Conservation (phyloP, 352 stramenopile genomes). For the Phytophthora pisi region DNA sequence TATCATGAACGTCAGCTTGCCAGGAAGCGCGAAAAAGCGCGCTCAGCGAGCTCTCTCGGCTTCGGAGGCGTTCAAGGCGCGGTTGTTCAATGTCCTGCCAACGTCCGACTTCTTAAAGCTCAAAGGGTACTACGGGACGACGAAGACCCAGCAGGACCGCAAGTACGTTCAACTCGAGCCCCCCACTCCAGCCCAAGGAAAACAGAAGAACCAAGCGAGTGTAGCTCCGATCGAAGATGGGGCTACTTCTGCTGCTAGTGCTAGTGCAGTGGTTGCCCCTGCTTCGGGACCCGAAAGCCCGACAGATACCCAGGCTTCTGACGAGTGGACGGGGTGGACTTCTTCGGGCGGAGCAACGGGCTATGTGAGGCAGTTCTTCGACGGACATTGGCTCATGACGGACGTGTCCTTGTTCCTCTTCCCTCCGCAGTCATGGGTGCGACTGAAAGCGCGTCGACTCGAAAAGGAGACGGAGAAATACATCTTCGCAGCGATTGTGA, state of each 20-base stretch:
- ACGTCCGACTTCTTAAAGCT: constrained; percentile 74
- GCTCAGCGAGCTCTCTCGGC: constrained; percentile 59
- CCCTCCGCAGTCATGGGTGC: constrained; percentile 68
- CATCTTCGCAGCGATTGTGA: constrained; percentile 82
- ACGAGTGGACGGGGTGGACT: constrained; percentile 32
- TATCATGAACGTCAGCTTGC: constrained; percentile 79
- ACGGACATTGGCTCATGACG: constrained; percentile 73
- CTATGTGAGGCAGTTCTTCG: constrained; percentile 61
- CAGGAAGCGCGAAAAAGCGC: constrained; percentile 63
- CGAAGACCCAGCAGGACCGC: constrained; percentile 23
- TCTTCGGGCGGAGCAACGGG: constrained; percentile 19
- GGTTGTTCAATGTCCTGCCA: constrained; percentile 64
- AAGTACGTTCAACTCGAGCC: constrained; percentile 32
- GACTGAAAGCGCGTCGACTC: constrained; percentile 66
- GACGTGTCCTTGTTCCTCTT: constrained; percentile 85
- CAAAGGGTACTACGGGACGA: constrained; percentile 52
- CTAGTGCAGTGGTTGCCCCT: not conserved
- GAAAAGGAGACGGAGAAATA: constrained; percentile 88
- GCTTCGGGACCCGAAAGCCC: constrained; percentile 10
- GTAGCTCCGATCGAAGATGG: constrained; percentile 31
- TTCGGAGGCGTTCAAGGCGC: constrained; percentile 64
- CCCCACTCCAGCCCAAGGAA: not conserved
- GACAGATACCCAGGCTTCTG: constrained; percentile 17
- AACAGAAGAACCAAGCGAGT: constrained; percentile 28
- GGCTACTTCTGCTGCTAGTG: not conserved